Percentiles rank a stretch among this genome's conserved stretches.
phyloP scores from a whole-genome alignment of 495 filamentous ascomycete genomes.

The Niebla homalea region DNA sequence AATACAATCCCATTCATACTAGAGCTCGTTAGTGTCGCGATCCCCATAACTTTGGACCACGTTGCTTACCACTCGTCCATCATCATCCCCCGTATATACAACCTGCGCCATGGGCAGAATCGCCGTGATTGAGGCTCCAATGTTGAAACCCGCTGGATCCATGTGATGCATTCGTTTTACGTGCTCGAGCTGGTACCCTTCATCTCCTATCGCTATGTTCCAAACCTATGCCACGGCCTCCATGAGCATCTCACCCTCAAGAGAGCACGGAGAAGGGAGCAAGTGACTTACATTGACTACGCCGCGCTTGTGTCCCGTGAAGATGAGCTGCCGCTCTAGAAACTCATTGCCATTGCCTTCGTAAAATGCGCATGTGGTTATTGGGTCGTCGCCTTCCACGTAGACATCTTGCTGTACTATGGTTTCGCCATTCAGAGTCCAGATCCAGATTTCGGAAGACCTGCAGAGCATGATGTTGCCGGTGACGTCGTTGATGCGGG shows the following conservation, averaged over 20 bases:
- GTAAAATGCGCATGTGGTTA: conserved; percentile 80
- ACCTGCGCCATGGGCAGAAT: conserved; percentile 70
- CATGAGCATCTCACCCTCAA: neutral
- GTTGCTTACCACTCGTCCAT: conserved; percentile 59
- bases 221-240: conserved; percentile 29
- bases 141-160: conserved; percentile 66
- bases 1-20: conserved; percentile 89
- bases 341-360: conserved; percentile 87
- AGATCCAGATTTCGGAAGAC: conserved; percentile 59
- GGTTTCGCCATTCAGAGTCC: conserved; percentile 74
- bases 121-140: conserved; percentile 72
- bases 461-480: conserved; percentile 79
- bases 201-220: conserved; percentile 38
- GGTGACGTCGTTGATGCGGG: conserved; percentile 74
- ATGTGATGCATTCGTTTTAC: conserved; percentile 75
- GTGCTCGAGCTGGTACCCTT: conserved; percentile 45
- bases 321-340: conserved; percentile 72
- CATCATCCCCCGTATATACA: conserved; percentile 89
- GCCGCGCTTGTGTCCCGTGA: conserved; percentile 77
- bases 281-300: conserved; percentile 52
- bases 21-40: neutral
- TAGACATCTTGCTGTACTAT: conserved; percentile 71
- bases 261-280: neutral
- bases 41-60: neutral
- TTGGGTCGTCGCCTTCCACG: conserved; percentile 53